phyloP scores from a whole-genome alignment of 2,329 filamentous ascomycete species.

The Beauveria australis region DNA sequence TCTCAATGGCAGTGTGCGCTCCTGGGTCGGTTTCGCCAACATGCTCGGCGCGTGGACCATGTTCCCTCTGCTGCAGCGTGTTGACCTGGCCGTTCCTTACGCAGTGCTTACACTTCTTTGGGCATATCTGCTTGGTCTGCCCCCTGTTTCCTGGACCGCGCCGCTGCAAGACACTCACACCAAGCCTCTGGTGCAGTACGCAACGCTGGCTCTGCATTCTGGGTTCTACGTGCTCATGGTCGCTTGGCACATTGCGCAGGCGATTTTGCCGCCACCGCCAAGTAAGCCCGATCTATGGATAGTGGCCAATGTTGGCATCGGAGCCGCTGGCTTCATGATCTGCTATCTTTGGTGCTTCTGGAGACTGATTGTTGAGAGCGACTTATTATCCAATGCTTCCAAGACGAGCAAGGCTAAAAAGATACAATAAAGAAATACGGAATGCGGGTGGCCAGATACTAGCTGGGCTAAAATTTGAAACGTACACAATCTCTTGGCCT shows the following conservation, averaged over 20 bases:
- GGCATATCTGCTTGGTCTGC: conserved; percentile 83
- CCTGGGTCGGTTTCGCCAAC: conserved; percentile 96
- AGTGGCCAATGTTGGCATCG: conserved; percentile 80
- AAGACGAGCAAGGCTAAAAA: conserved; percentile 27
- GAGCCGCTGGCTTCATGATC: conserved; percentile 73
- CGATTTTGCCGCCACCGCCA: conserved; percentile 56
- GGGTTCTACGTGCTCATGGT: conserved; percentile 71
- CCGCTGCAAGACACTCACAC: conserved; percentile 49
- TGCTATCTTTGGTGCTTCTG: conserved; percentile 90
- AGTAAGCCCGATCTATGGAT: conserved; percentile 92
- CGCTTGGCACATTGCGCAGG: conserved; percentile 72
- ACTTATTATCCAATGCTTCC: conserved; percentile 29
- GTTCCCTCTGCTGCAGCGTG: conserved; percentile 80
- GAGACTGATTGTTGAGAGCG: conserved; percentile 55
- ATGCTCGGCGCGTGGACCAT: conserved; percentile 85
- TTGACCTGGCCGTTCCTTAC: conserved; percentile 79
- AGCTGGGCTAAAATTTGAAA: background rate
- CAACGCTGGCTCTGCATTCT: conserved; percentile 62
- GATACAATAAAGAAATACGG: conserved; percentile 22
- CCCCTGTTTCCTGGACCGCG: conserved; percentile 62
- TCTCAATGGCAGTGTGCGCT: conserved; percentile 64
- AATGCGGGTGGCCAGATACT: background rate
- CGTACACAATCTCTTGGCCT: background rate
- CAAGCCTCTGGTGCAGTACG: conserved; percentile 31
- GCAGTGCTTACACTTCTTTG: conserved; percentile 76